These are phyloP conservation scores for Amphibolis antarctica DNA, from an alignment of 106 monocot species.

Conservation along the genomic window DNA sequence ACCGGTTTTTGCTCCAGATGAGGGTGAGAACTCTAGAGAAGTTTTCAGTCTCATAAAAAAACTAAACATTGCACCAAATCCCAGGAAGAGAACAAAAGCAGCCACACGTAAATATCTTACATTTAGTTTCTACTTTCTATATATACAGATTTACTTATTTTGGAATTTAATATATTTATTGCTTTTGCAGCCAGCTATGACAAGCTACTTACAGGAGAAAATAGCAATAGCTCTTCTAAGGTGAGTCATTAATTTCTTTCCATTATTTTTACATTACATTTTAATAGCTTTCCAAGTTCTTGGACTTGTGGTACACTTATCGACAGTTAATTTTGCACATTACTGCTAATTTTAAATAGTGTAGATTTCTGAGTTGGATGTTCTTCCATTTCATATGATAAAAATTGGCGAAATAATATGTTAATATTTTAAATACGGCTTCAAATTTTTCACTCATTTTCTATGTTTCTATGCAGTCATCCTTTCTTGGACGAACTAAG, in stretches of 20 bases:
- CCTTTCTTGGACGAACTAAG: constrained; percentile 68
- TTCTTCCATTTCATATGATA: background rate
- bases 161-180: background rate
- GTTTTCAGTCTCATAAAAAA: constrained; percentile 91
- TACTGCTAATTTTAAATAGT: too few relatives aligned
- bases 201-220: constrained; percentile 23
- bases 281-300: background rate
- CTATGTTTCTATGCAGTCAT: constrained; percentile 56
- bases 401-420: background rate
- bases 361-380: too few relatives aligned
- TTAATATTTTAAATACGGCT: background rate
- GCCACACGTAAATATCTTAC: constrained; percentile 33
- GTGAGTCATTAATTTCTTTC: constrained; percentile 12
- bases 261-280: background rate
- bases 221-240: constrained; percentile 57
- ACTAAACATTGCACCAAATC: constrained; percentile 47
- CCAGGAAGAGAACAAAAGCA: constrained; percentile 50
- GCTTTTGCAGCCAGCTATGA: constrained; percentile 55
- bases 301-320: too few relatives aligned
- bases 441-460: background rate
- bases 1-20: constrained; percentile 38
- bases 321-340: too few relatives aligned
- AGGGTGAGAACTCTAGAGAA: constrained; percentile 61
- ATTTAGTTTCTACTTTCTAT: background rate
- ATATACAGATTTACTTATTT: background rate